These are phyloP conservation scores for Talaromyces verruculosus DNA, from an alignment of 2,329 filamentous ascomycete species.

Conservation along the genomic window DNA sequence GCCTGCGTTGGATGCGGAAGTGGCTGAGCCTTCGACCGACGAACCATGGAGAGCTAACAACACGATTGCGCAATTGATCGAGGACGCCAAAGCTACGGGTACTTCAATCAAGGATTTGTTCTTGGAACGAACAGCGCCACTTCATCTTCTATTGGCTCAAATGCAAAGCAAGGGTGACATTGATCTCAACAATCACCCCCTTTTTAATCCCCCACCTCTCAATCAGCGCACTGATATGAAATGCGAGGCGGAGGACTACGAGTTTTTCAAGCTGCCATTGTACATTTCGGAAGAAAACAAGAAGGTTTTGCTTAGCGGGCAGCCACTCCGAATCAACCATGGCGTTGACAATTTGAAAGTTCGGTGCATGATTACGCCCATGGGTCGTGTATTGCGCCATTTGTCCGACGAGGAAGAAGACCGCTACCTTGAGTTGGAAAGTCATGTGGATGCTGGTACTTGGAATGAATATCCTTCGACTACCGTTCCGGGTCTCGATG, in stretches of 20 bases:
- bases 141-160: constrained; percentile 41
- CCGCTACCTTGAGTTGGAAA: constrained; percentile 47
- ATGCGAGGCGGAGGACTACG: constrained; percentile 42
- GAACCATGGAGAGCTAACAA: constrained; percentile 43
- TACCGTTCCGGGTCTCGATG: constrained; percentile 40
- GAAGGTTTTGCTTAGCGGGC: constrained; percentile 42
- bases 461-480: constrained; percentile 42
- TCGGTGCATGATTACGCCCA: constrained; percentile 47
- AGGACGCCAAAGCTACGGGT: constrained; percentile 39
- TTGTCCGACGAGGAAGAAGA: constrained; percentile 48
- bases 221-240: constrained; percentile 46
- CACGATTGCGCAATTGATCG: constrained; percentile 41
- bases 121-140: constrained; percentile 39
- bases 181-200: constrained; percentile 40
- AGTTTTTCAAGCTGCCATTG: constrained; percentile 39
- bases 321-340: constrained; percentile 41
- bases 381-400: constrained; percentile 47
- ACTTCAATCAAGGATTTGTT: constrained; percentile 43
- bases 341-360: constrained; percentile 40
- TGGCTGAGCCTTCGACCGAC: constrained; percentile 25
- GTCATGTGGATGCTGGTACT: constrained; percentile 32
- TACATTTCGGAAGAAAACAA: constrained; percentile 46
- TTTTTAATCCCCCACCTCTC: constrained; percentile 45
- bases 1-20: constrained; percentile 18
- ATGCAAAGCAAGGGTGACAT: constrained; percentile 40